A percentile compares a stretch with the other conserved stretches of the same genome.
These are phyloP conservation scores for Zygosaccharomyces pseudobailii DNA, from an alignment of 1,139 yeast genomes.

Conservation along the genomic window DNA sequence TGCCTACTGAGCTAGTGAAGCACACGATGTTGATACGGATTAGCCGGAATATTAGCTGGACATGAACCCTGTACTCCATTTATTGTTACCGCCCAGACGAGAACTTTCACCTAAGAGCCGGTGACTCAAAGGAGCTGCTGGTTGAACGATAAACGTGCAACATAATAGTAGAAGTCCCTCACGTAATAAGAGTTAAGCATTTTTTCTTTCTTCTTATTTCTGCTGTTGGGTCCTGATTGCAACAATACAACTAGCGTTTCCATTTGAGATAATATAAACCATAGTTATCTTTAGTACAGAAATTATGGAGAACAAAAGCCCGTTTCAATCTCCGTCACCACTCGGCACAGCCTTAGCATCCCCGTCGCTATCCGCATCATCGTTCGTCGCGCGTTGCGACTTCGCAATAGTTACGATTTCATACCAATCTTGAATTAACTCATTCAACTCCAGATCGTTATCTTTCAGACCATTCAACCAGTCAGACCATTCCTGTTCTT, in stretches of 20 bases:
- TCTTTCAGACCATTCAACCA: conserved; percentile 1
- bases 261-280: too few relatives aligned
- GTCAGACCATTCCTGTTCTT: background rate
- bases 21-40: conserved; percentile 7
- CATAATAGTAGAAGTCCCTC: too few relatives aligned
- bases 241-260: too few relatives aligned
- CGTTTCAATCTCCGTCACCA: background rate
- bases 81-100: too few relatives aligned
- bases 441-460: conserved; percentile 10
- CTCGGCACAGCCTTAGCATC: background rate
- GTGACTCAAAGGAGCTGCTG: too few relatives aligned
- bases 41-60: too few relatives aligned
- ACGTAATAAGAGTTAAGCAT: too few relatives aligned
- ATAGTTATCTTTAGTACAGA: background rate
- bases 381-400: background rate
- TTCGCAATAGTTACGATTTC: conserved; percentile 13
- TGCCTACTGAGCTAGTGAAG: conserved; percentile 42
- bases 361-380: background rate
- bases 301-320: background rate
- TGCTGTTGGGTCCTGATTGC: too few relatives aligned
- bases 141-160: too few relatives aligned
- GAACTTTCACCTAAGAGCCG: too few relatives aligned
- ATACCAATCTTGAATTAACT: conserved; percentile 21
- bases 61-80: too few relatives aligned
- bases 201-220: too few relatives aligned